Conservation (phyloP, 768 basidiomycete species). For the Sutorius australiensis region DNA sequence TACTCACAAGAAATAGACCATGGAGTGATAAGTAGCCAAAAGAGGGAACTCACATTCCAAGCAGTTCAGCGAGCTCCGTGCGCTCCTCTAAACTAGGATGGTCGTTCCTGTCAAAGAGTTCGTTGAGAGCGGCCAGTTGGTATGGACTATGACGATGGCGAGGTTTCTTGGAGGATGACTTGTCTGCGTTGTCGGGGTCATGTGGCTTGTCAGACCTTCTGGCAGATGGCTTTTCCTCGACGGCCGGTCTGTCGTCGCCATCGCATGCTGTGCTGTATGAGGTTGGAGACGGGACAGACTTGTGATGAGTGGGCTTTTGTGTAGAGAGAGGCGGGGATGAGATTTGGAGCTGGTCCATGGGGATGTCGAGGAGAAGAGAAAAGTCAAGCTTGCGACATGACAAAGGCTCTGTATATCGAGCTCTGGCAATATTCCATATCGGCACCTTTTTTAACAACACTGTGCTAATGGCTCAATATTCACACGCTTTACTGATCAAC, state of each 20-base stretch:
- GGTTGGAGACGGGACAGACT: constrained; percentile 11
- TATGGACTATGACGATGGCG: constrained; percentile 70
- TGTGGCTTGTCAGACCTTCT: constrained; percentile 21
- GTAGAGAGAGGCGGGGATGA: constrained; percentile 15
- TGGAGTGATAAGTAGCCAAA: constrained; percentile 24
- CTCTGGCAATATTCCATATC: constrained; percentile 39
- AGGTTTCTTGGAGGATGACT: constrained; percentile 55
- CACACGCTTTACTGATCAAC: constrained; percentile 24
- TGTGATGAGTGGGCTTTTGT: constrained; percentile 10
- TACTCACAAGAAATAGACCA: constrained; percentile 1
- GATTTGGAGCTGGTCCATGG: constrained; percentile 22
- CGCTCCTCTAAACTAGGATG: constrained; percentile 71
- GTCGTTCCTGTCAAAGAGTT: constrained; percentile 72
- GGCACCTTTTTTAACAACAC: constrained; percentile 35
- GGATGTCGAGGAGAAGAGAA: constrained; percentile 28
- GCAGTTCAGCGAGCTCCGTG: constrained; percentile 60
- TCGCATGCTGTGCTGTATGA: constrained; percentile 10
- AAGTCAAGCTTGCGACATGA: constrained; percentile 36
- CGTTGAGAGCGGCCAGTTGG: constrained; percentile 74
- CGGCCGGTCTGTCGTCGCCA: constrained; percentile 15
- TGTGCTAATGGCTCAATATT: constrained; percentile 28
- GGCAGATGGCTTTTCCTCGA: constrained; percentile 26
- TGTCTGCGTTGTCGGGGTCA: constrained; percentile 25
- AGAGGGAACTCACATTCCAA: constrained; percentile 64
- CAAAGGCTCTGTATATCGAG: constrained; percentile 39